Evolutionary conservation across 2,329 filamentous ascomycete species (phyloP), one percentile per base, ranked within the genome.

Genomic region (Whalleya microplaca): DNA sequence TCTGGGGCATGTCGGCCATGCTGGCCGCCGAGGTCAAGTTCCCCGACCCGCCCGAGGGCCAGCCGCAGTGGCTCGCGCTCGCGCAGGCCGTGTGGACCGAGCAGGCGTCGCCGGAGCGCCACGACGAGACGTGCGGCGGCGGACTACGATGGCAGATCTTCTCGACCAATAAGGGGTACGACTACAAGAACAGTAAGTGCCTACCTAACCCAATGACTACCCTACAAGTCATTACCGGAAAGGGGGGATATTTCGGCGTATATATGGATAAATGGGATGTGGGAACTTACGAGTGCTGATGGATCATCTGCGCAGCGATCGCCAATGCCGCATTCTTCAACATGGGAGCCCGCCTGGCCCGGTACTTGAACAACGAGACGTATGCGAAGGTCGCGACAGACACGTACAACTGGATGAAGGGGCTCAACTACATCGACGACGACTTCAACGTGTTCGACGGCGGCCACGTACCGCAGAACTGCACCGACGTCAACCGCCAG

Each of bases 61-160:
- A 79, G 48, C 79, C 83, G 0, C 78, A 80, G 44, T 90, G 87
- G 86, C 75, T 88, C n/a, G 80, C 80, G 21, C 77, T 89, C 50
- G 84, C 84, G 1, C 83, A 86, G 63, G 84, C 82, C 2, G 84
- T 87, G 0, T 89, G 87, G 70, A 85, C 87, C 66, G 82, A 81
- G 3, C 85, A 88, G 66, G 80, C 79, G 1, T 65, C 69, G 9
- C 66, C 71, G 8, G 78, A 82, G 37, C 77, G 85, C 20, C 86
- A 84, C 79, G 82, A 88, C 63, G 62, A 69, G 0, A 77, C 78
- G 0, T 90, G 87, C 66, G 77, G 76, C 45, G 86, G 86, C 51
- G 87, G 87, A 3, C 67, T 90, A 60, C 80, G 82, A 59, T 90
- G 87, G 87, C 87, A 90, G 72, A 84, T 89, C 48, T 86, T 81